Evolutionary conservation across 2,329 filamentous ascomycete genomes (phyloP).

Genomic region (Stenocarpella maydis): DNA sequence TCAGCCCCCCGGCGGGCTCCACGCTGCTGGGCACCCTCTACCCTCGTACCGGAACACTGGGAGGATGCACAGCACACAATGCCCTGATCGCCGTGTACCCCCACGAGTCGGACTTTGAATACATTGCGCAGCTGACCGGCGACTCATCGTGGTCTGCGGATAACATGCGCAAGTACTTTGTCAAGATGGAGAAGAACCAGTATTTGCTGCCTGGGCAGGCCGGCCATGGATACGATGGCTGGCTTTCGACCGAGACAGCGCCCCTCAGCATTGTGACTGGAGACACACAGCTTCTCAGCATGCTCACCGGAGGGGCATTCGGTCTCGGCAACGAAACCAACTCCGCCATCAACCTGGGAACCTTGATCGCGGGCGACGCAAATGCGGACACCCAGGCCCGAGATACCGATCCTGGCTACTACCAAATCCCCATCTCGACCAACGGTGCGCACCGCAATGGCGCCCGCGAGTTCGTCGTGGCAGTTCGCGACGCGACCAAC

Average conservation of each 20-base stretch:
- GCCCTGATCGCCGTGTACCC: slow-evolving; percentile 37
- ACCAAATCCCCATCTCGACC: slow-evolving; percentile 48
- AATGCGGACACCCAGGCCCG: slow-evolving; percentile 65
- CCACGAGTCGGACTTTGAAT: slow-evolving; percentile 11
- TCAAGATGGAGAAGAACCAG: slow-evolving; percentile 53
- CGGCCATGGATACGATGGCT: slow-evolving; percentile 61
- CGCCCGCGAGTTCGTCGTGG: slow-evolving; percentile 44
- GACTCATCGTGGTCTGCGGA: slow-evolving; percentile 40
- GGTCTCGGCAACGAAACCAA: slow-evolving; percentile 27
- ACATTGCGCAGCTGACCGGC: background rate
- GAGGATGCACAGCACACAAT: slow-evolving; percentile 54
- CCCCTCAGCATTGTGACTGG: slow-evolving; percentile 54
- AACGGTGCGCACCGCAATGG: slow-evolving; percentile 49
- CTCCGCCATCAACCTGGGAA: slow-evolving; percentile 14
- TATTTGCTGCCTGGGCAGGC: slow-evolving; percentile 41
- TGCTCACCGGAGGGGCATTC: slow-evolving; percentile 25
- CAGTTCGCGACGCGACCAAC: slow-evolving; percentile 49
- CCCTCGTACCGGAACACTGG: slow-evolving; percentile 39
- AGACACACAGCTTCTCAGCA: slow-evolving; percentile 50
- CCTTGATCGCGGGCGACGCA: slow-evolving; percentile 27
- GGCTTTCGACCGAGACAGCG: slow-evolving; percentile 55
- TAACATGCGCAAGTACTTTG: slow-evolving; percentile 59
- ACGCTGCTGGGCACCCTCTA: slow-evolving; percentile 41
- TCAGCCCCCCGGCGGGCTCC: slow-evolving; percentile 41
- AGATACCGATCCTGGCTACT: slow-evolving; percentile 69